These are phyloP conservation scores for Ustilago sp. DNA, from an alignment of 1,284 basidiomycete genomes.

Conservation along the genomic window DNA sequence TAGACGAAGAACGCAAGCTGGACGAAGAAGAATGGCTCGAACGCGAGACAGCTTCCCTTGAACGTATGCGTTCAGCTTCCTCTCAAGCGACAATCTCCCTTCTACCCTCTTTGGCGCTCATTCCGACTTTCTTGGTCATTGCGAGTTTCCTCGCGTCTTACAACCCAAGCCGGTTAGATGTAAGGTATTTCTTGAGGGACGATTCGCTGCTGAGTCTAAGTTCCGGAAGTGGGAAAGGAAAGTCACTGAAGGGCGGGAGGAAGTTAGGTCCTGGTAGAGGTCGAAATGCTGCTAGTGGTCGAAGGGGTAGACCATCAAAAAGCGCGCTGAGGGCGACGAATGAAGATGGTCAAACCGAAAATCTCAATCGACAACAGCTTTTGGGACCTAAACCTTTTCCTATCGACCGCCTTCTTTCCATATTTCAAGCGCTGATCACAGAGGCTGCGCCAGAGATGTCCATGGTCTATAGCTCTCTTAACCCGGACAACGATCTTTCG, in stretches of 20 bases:
- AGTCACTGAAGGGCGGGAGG: slow-evolving; percentile 37
- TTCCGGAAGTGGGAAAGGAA: slow-evolving; percentile 33
- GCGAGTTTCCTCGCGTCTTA: slow-evolving; percentile 87
- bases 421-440: slow-evolving; percentile 83
- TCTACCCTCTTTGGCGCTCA: slow-evolving; percentile 42
- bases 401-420: slow-evolving; percentile 83
- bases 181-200: slow-evolving; percentile 70
- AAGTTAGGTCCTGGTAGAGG: slow-evolving; percentile 40
- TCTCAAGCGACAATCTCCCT: slow-evolving; percentile 37
- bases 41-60: slow-evolving; percentile 24
- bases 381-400: slow-evolving; percentile 84
- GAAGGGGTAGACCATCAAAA: slow-evolving; percentile 38
- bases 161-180: slow-evolving; percentile 84
- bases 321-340: slow-evolving; percentile 23
- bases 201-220: slow-evolving; percentile 44
- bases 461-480: slow-evolving; percentile 60
- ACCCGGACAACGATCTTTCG: slow-evolving; percentile 64
- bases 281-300: slow-evolving; percentile 22
- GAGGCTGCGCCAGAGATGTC: slow-evolving; percentile 77
- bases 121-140: slow-evolving; percentile 78
- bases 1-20: slow-evolving; percentile 44
- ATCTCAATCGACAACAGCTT: slow-evolving; percentile 77
- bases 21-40: slow-evolving; percentile 51
- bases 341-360: slow-evolving; percentile 44
- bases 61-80: slow-evolving; percentile 19